A percentile compares a stretch with the other conserved stretches of the same genome.
Conservation (phyloP, 192 early-diverging fungal genomes). For the Umbelopsis isabellina region DNA sequence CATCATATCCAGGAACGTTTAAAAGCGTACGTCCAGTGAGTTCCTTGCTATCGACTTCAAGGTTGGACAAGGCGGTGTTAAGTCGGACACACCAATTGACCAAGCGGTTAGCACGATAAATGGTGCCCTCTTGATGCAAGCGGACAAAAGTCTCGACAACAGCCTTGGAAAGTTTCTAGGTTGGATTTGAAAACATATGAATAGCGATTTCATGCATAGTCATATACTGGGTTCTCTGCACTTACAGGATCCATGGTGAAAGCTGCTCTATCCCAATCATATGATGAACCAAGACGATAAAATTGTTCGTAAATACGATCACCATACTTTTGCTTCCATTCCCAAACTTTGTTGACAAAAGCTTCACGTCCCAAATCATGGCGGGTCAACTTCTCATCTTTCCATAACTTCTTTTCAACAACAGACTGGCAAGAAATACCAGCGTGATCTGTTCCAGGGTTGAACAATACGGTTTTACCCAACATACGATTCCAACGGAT, state of each 20-base stretch:
- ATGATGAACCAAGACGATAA: conserved; percentile 85
- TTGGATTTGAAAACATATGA: not conserved
- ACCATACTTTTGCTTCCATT: conserved; percentile 93
- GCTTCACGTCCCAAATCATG: conserved; percentile 92
- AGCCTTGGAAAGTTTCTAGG: conserved; percentile 71
- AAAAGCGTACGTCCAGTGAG: conserved; percentile 83
- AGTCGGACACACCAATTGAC: conserved; percentile 98
- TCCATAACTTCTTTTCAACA: conserved; percentile 95
- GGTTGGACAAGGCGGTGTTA: conserved; percentile 94
- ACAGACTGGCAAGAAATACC: conserved; percentile 97
- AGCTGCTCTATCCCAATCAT: conserved; percentile 89
- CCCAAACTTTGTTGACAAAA: conserved; percentile 89
- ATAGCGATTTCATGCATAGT: not conserved
- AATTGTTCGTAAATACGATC: conserved; percentile 87
- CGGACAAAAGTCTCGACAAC: conserved; percentile 94
- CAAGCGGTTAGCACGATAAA: conserved; percentile 95
- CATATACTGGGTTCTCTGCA: not conserved
- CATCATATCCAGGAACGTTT: conserved; percentile 89
- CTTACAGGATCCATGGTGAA: conserved; percentile 58
- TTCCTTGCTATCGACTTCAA: conserved; percentile 95
- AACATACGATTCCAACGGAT: conserved; percentile 98
- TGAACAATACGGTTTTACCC: conserved; percentile 91
- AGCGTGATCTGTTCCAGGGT: conserved; percentile 96
- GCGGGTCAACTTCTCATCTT: conserved; percentile 79
- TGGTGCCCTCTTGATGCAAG: conserved; percentile 91